Evolutionary conservation across 345 rosid genomes (phyloP).

Genomic region (Toxicodendron radicans): DNA sequence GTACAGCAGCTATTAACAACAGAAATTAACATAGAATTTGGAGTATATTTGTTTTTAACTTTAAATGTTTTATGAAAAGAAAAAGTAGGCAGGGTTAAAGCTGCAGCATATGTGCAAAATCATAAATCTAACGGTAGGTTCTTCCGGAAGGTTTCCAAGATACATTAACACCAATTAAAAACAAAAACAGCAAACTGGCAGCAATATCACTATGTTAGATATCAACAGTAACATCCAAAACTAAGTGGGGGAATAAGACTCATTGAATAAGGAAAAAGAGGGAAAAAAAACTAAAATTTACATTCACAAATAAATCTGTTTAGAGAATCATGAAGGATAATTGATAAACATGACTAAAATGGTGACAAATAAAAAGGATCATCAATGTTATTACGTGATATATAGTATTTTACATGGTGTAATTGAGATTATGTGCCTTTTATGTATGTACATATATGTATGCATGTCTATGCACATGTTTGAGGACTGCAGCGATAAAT

Average conservation of each 20-base stretch:
- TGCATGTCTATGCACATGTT: background rate
- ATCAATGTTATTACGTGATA: background rate
- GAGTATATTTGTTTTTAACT: background rate
- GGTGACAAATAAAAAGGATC: background rate
- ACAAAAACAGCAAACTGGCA: background rate
- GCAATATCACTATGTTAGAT: background rate
- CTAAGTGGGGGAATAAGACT: background rate
- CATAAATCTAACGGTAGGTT: background rate
- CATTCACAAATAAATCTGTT: background rate
- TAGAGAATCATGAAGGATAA: background rate
- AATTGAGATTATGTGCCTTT: background rate
- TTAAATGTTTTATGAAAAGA: too few relatives aligned
- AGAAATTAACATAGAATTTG: conserved; percentile 1
- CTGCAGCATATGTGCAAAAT: background rate
- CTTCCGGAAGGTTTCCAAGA: background rate
- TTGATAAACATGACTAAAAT: background rate
- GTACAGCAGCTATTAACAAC: background rate
- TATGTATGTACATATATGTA: background rate
- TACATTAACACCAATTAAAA: background rate
- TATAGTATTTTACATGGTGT: background rate
- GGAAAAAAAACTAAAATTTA: background rate
- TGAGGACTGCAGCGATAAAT: too few relatives aligned
- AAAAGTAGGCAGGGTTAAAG: background rate
- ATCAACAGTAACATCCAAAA: background rate
- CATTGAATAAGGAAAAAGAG: background rate